Evolutionary conservation across 75 land plant genomes (phyloP).

Genomic region (Adiantum capillusveneris): DNA sequence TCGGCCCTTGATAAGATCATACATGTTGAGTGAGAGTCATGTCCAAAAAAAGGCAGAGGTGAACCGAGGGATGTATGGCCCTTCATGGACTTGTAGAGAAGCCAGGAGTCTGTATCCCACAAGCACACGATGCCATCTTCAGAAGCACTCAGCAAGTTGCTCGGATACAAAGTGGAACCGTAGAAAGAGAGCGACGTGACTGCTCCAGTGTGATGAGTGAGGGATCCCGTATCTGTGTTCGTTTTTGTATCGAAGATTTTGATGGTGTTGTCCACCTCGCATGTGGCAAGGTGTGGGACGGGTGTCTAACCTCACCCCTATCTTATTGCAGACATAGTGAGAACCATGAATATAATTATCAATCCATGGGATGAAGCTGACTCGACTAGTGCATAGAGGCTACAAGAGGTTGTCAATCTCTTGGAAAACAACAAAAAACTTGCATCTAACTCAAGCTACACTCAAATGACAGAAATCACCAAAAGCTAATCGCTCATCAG

Average conservation of each 20-base stretch:
- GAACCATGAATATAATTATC: too few relatives aligned
- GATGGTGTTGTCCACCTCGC: constrained; percentile 74
- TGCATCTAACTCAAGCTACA: too few relatives aligned
- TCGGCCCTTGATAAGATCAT: constrained; percentile 67
- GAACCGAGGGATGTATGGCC: constrained; percentile 74
- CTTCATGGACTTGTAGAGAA: constrained; percentile 46
- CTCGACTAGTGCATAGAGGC: too few relatives aligned
- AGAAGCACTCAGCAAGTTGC: constrained; percentile 60
- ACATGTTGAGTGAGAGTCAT: constrained; percentile 60
- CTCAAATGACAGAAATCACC: too few relatives aligned
- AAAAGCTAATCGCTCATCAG: too few relatives aligned
- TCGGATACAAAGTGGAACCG: constrained; percentile 43
- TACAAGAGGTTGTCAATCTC: too few relatives aligned
- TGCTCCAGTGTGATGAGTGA: constrained; percentile 39
- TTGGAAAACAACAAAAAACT: too few relatives aligned
- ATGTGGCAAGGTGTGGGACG: constrained; percentile 86
- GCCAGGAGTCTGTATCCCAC: constrained; percentile 76
- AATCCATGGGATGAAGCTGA: too few relatives aligned
- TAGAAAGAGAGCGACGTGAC: constrained; percentile 61
- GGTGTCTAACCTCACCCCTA: too few relatives aligned
- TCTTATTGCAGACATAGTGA: too few relatives aligned
- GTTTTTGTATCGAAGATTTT: constrained; percentile 65
- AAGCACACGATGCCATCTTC: constrained; percentile 72
- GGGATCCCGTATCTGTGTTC: constrained; percentile 50
- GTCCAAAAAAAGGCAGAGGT: constrained; percentile 57